Conservation (phyloP, 2,329 filamentous ascomycete species). For the Furcasterigmium sp. region DNA sequence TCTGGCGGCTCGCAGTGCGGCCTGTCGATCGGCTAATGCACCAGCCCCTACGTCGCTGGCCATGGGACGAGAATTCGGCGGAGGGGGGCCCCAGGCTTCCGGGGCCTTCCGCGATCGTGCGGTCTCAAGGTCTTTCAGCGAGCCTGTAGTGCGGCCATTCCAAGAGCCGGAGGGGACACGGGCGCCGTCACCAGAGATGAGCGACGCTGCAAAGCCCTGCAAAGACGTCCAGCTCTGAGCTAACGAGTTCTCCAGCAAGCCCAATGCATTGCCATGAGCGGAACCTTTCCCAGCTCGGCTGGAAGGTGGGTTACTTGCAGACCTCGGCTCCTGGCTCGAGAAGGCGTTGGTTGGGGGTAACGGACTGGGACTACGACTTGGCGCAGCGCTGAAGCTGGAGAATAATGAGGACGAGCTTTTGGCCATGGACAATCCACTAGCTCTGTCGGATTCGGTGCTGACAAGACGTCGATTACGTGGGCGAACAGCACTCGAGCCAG, state of each 20-base stretch:
- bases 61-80: conserved; percentile 27
- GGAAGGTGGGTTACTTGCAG: conserved; percentile 6
- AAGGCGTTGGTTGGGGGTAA: conserved; percentile 36
- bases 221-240: conserved; percentile 50
- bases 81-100: conserved; percentile 48
- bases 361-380: conserved; percentile 42
- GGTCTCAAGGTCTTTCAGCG: neutral
- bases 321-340: conserved; percentile 17
- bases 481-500: conserved; percentile 34
- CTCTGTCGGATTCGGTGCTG: conserved; percentile 21
- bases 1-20: conserved; percentile 48
- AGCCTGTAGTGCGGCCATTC: neutral
- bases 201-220: conserved; percentile 45
- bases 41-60: conserved; percentile 49
- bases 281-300: neutral
- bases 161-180: conserved; percentile 9
- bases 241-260: conserved; percentile 45
- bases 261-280: neutral
- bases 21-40: conserved; percentile 46
- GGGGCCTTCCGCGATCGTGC: conserved; percentile 17
- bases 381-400: conserved; percentile 25
- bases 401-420: conserved; percentile 12
- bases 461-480: conserved; percentile 45
- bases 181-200: conserved; percentile 29
- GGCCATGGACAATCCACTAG: conserved; percentile 19